These are phyloP conservation scores for Emergomyces africanus DNA, from an alignment of 2,329 filamentous ascomycete species.

Conservation along the genomic window DNA sequence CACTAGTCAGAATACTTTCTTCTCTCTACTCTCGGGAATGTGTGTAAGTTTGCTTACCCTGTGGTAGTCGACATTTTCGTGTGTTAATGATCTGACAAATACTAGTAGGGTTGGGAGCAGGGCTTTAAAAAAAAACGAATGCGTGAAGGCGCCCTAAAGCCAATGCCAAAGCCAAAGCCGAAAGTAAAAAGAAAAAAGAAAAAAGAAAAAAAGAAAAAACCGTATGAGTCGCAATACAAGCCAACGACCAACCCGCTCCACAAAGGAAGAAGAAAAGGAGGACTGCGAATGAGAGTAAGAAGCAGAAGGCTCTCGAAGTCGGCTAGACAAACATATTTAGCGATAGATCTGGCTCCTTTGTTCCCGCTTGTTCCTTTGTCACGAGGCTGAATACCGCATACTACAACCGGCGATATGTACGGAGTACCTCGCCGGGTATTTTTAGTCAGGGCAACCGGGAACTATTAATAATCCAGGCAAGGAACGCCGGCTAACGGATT, in stretches of 20 bases:
- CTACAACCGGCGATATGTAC: no score
- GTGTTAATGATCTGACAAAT: not conserved
- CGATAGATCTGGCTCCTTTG: not conserved
- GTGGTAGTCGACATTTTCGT: conserved; percentile 41
- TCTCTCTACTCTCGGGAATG: not conserved
- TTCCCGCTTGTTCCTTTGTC: not conserved
- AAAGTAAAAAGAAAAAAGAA: not conserved
- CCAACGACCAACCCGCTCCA: not conserved
- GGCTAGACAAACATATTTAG: not conserved
- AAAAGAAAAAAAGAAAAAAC: not conserved
- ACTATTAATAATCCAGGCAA: not conserved
- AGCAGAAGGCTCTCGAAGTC: not conserved
- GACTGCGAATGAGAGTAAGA: not conserved
- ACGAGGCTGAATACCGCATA: not conserved
- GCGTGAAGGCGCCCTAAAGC: not conserved
- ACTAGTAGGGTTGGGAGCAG: not conserved
- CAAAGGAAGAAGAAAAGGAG: not conserved
- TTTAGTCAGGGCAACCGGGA: not conserved
- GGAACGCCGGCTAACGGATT: not conserved
- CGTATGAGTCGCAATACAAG: not conserved
- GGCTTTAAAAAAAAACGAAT: not conserved
- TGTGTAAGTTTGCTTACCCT: conserved; percentile 25
- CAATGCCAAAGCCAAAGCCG: no score
- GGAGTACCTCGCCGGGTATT: no score
- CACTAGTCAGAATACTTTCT: conserved; percentile 7